Conservation (phyloP, 768 basidiomycete genomes). For the Gymnopilus junonius region DNA sequence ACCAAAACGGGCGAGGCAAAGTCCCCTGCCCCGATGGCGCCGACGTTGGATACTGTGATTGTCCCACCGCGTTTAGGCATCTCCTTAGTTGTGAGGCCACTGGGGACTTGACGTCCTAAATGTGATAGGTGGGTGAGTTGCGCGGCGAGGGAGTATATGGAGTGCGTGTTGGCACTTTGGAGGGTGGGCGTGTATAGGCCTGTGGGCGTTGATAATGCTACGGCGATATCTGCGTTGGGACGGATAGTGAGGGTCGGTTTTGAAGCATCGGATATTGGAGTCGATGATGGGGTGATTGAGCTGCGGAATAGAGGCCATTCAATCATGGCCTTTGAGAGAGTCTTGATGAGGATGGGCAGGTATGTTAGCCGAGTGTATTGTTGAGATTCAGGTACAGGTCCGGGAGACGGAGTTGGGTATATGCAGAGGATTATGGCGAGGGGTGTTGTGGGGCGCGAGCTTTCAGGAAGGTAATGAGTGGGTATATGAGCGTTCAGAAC, state of each 20-base stretch:
- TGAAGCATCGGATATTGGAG: slow-evolving; percentile 15
- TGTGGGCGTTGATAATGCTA: slow-evolving; percentile 81
- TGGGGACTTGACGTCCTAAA: slow-evolving; percentile 71
- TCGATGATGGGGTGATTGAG: slow-evolving; percentile 56
- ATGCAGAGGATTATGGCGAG: slow-evolving; percentile 40
- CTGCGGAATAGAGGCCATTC: slow-evolving; percentile 87
- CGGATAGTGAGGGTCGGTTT: slow-evolving; percentile 78
- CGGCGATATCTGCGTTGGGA: slow-evolving; percentile 71
- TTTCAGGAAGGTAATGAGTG: slow-evolving; percentile 43
- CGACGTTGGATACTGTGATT: slow-evolving; percentile 81
- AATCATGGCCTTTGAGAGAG: slow-evolving; percentile 76
- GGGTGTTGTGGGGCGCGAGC: slow-evolving; percentile 20
- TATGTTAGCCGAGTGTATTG: slow-evolving; percentile 75
- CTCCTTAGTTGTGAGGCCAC: slow-evolving; percentile 63
- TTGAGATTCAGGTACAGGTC: slow-evolving; percentile 51
- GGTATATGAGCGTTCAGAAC: slow-evolving; percentile 74
- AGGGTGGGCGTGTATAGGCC: slow-evolving; percentile 86
- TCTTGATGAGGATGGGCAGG: slow-evolving; percentile 84
- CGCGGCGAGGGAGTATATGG: slow-evolving; percentile 65
- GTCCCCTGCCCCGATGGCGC: slow-evolving; percentile 75
- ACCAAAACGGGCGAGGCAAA: slow-evolving; percentile 77
- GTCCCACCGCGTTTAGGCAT: slow-evolving; percentile 82
- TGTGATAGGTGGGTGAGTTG: slow-evolving; percentile 62
- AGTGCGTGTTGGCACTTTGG: slow-evolving; percentile 52
- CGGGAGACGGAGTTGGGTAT: slow-evolving; percentile 42